These are phyloP conservation scores for Lactarius sp. DNA, from an alignment of 768 basidiomycete genomes.

Conservation along the genomic window DNA sequence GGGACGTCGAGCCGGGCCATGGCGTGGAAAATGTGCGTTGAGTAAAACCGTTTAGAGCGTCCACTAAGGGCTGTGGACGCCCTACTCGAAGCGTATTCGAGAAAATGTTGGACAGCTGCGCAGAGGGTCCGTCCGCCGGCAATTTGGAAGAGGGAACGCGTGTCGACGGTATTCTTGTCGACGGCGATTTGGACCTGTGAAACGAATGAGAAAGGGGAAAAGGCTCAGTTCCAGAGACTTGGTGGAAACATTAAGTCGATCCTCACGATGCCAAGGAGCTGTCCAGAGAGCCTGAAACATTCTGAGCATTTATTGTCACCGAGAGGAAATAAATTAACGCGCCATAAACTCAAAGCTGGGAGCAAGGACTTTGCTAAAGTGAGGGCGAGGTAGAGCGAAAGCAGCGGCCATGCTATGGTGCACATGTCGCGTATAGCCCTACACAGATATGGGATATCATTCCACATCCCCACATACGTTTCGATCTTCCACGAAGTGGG, in stretches of 20 bases:
- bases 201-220: neutral
- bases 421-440: constrained; percentile 39
- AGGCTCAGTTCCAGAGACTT: neutral
- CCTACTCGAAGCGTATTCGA: constrained; percentile 36
- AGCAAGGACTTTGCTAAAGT: neutral
- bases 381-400: constrained; percentile 8
- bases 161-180: constrained; percentile 19
- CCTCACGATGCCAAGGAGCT: constrained; percentile 28
- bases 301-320: neutral
- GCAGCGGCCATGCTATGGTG: constrained; percentile 8
- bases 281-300: constrained; percentile 13
- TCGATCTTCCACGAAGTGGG: constrained; percentile 45
- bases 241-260: neutral
- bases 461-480: constrained; percentile 42
- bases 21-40: constrained; percentile 58
- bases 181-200: constrained; percentile 18
- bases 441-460: constrained; percentile 60
- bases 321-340: neutral
- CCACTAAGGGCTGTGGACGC: constrained; percentile 48
- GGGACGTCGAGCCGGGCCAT: constrained; percentile 71
- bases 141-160: constrained; percentile 10
- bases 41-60: constrained; percentile 57
- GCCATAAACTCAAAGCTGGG: constrained; percentile 18
- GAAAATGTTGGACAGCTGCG: constrained; percentile 42
- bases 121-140: constrained; percentile 51